Evolutionary conservation across 2,329 filamentous ascomycete species (phyloP).

Genomic region (Paecilomyces variotii): DNA sequence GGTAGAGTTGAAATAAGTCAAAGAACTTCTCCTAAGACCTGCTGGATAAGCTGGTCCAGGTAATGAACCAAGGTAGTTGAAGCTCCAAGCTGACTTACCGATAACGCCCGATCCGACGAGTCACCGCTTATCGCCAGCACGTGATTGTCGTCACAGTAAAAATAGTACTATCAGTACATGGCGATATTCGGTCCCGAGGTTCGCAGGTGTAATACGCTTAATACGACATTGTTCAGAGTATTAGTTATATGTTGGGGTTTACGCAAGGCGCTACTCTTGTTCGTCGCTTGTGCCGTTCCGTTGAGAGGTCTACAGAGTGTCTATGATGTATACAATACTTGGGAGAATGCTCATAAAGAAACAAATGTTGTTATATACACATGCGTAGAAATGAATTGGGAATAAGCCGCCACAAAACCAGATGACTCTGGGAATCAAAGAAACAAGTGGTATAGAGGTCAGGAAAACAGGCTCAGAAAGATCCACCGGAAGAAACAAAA

Average conservation of each 20-base stretch:
- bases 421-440: neutral
- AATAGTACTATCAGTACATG: too few relatives aligned
- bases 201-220: too few relatives aligned
- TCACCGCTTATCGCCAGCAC: neutral
- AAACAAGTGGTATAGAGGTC: neutral
- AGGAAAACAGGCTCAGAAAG: neutral
- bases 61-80: too few relatives aligned
- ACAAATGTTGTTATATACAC: neutral
- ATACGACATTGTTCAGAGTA: too few relatives aligned
- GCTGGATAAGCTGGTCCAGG: neutral
- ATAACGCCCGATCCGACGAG: neutral
- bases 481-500: neutral
- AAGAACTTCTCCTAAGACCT: neutral
- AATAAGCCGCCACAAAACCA: neutral
- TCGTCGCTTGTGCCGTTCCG: too few relatives aligned
- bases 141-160: neutral
- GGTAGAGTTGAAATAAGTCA: neutral
- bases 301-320: neutral
- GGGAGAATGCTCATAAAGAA: conserved; percentile 2
- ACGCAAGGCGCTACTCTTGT: too few relatives aligned
- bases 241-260: too few relatives aligned
- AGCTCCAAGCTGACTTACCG: conserved; percentile 5
- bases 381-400: neutral
- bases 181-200: too few relatives aligned
- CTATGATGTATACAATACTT: neutral